Percentiles rank a stretch among this genome's conserved stretches.
Conservation (phyloP, 2,329 filamentous ascomycete species). For the Cladosporium sp. region DNA sequence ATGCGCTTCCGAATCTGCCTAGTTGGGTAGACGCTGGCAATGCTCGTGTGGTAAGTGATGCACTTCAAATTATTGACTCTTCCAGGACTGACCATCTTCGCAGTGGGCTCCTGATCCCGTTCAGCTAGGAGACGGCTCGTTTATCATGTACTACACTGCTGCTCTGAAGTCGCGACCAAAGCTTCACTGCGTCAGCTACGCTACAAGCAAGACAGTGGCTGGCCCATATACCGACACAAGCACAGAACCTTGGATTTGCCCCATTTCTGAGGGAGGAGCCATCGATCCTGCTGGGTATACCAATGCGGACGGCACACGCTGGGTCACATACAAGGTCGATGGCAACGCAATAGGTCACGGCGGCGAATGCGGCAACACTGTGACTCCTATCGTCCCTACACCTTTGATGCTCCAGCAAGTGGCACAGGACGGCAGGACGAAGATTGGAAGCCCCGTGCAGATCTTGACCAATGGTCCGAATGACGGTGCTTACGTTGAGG, state of each 20-base stretch:
- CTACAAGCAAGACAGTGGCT: slow-evolving; percentile 27
- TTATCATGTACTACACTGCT: slow-evolving; percentile 34
- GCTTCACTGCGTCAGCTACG: slow-evolving; percentile 34
- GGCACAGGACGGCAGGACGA: slow-evolving; percentile 29
- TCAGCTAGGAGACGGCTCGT: slow-evolving; percentile 36
- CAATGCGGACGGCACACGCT: slow-evolving; percentile 27
- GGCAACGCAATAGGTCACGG: slow-evolving; percentile 33
- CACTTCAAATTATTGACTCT: slow-evolving; percentile 19
- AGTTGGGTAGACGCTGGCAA: slow-evolving; percentile 51
- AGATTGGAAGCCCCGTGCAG: slow-evolving; percentile 26
- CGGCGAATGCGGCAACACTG: slow-evolving; percentile 31
- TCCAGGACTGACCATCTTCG: not conserved
- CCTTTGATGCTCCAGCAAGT: slow-evolving; percentile 35
- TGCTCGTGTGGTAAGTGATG: slow-evolving; percentile 42
- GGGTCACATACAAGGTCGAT: slow-evolving; percentile 35
- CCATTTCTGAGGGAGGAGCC: slow-evolving; percentile 28
- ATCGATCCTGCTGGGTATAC: slow-evolving; percentile 33
- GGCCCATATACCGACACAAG: slow-evolving; percentile 33
- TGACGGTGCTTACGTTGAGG: slow-evolving; percentile 36
- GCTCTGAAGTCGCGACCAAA: slow-evolving; percentile 25
- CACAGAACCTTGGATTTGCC: slow-evolving; percentile 31
- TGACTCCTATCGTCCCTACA: slow-evolving; percentile 26
- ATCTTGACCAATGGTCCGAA: slow-evolving; percentile 30
- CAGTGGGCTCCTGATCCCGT: slow-evolving; percentile 61
- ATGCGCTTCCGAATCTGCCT: slow-evolving; percentile 52